phyloP scores from a whole-genome alignment of 495 filamentous ascomycete genomes.

The Hyaloscypha hepaticicola region DNA sequence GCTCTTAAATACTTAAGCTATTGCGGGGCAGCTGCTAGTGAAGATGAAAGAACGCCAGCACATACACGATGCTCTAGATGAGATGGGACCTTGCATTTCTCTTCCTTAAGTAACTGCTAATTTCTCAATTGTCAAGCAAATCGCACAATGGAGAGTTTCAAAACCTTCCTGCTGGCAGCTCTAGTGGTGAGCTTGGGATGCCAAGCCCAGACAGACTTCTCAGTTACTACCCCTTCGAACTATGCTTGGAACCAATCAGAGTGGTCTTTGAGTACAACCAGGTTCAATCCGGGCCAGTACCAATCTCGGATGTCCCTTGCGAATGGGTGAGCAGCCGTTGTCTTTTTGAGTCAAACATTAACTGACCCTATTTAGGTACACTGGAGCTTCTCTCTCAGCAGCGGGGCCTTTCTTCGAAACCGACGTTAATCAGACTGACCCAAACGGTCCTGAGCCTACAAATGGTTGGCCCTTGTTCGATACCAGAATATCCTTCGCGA shows the following conservation, averaged over 20 bases:
- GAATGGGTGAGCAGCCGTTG: conserved; percentile 41
- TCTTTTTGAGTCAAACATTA: not conserved
- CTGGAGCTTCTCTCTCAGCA: conserved; percentile 54
- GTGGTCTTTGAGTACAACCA: conserved; percentile 58
- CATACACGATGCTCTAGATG: not conserved
- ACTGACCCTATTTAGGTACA: conserved; percentile 33
- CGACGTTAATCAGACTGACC: conserved; percentile 42
- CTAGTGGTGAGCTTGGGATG: conserved; percentile 14
- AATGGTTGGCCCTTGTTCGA: conserved; percentile 77
- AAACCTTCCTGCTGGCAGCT: not conserved
- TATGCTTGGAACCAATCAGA: conserved; percentile 61
- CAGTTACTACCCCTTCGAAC: conserved; percentile 18
- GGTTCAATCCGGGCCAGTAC: conserved; percentile 58
- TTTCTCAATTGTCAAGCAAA: not conserved
- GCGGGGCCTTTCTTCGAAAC: conserved; percentile 70
- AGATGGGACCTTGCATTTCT: not conserved
- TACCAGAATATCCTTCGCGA: conserved; percentile 67
- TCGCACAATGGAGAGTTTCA: not conserved
- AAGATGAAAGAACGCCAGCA: not conserved
- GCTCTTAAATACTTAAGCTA: not conserved
- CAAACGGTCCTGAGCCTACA: conserved; percentile 46
- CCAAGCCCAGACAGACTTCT: conserved; percentile 27
- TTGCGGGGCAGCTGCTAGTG: not conserved
- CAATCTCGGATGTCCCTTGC: conserved; percentile 63
- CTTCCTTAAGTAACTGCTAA: not conserved